Percentiles rank a stretch among this genome's conserved stretches.
These are phyloP conservation scores for Sclerotinia nivalis DNA, from an alignment of 2,329 filamentous ascomycete genomes.

Conservation along the genomic window DNA sequence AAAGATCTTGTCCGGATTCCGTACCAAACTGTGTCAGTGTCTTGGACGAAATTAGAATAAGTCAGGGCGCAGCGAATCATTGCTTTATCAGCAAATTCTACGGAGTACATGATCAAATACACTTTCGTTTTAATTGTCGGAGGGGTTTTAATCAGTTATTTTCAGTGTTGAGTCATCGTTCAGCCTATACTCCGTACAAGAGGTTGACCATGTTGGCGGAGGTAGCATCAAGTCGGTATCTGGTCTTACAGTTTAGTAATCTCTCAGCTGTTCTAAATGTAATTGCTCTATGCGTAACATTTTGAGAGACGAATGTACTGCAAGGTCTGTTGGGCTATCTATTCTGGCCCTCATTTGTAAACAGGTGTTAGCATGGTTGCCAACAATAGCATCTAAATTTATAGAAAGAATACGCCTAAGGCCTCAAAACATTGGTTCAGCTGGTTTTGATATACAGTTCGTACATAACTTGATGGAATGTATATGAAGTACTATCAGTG, in stretches of 20 bases:
- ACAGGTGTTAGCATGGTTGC: background rate
- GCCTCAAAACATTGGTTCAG: background rate
- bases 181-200: background rate
- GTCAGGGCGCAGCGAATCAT: background rate
- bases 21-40: background rate
- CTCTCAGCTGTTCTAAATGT: background rate
- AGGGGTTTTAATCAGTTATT: background rate
- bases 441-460: background rate
- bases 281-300: background rate
- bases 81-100: background rate
- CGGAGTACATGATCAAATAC: background rate
- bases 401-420: background rate
- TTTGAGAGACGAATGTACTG: background rate
- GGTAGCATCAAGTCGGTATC: background rate
- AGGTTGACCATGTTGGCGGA: background rate
- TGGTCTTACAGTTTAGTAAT: background rate
- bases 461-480: background rate
- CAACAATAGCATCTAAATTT: background rate
- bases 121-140: background rate
- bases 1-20: background rate
- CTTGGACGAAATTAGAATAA: constrained; percentile 5
- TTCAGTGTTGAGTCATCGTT: background rate
- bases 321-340: background rate
- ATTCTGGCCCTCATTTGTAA: background rate
- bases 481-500: background rate